Percentiles rank a stretch among this genome's conserved stretches.
Conservation (phyloP, 352 stramenopile species). For the Globisporangium emineosum region DNA sequence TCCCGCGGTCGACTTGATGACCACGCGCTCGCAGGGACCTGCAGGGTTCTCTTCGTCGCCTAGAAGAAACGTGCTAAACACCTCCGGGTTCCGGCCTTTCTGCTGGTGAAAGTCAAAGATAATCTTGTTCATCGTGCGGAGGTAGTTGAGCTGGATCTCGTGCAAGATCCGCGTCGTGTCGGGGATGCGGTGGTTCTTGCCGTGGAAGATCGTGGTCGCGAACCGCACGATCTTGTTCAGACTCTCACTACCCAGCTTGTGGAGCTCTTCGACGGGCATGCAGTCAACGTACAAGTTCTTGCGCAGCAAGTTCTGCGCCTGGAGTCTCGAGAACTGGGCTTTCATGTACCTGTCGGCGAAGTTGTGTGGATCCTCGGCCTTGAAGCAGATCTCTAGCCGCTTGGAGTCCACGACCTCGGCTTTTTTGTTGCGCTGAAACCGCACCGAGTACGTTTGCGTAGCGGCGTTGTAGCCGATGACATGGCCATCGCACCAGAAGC, state of each 20-base stretch:
- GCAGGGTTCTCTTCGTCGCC: slow-evolving; percentile 40
- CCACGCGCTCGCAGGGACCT: slow-evolving; percentile 37
- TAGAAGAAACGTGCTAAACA: slow-evolving; percentile 55
- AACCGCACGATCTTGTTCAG: slow-evolving; percentile 74
- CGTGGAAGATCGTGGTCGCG: slow-evolving; percentile 61
- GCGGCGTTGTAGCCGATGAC: slow-evolving; percentile 50
- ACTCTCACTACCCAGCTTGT: slow-evolving; percentile 79
- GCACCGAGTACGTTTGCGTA: slow-evolving; percentile 47
- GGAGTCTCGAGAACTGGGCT: slow-evolving; percentile 50
- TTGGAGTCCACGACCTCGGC: slow-evolving; percentile 45
- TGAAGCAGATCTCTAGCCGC: slow-evolving; percentile 78
- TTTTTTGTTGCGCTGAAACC: slow-evolving; percentile 67
- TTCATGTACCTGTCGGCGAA: slow-evolving; percentile 75
- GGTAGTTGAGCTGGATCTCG: slow-evolving; percentile 90
- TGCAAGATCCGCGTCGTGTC: slow-evolving; percentile 78
- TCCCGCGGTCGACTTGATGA: slow-evolving; percentile 21
- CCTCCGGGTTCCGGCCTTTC: slow-evolving; percentile 42
- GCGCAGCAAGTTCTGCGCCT: slow-evolving; percentile 62
- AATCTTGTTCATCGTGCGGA: slow-evolving; percentile 91
- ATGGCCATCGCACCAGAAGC: slow-evolving; percentile 59
- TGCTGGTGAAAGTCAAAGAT: slow-evolving; percentile 83
- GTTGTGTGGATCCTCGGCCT: slow-evolving; percentile 69
- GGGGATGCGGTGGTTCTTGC: slow-evolving; percentile 60
- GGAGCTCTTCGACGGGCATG: slow-evolving; percentile 79
- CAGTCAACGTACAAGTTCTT: slow-evolving; percentile 86